Base-by-base conservation (phyloP, 352 stramenopile species). In the Phytopythium sindhum region DNA sequence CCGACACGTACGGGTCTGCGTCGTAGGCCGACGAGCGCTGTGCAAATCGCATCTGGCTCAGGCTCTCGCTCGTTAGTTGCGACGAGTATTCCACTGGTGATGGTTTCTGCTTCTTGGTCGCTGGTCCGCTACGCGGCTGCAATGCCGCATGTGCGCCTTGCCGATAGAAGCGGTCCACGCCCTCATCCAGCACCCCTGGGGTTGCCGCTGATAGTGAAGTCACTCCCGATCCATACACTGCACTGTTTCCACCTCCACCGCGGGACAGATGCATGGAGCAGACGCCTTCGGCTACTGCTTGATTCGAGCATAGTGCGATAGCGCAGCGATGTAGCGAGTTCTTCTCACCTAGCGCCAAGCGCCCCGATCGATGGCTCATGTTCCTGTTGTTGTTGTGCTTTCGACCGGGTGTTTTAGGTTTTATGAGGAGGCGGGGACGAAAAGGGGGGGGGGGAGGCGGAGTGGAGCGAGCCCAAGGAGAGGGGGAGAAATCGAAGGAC, bases 281-380 rank as follows among this genome's bases (percentile, higher is more conserved):
- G 23, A 94, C 82, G 39, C 83, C 81, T 57, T 92, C 76, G 12
- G 85, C 81, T 41, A 91, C 80, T 19, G 85, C 83, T 19, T 86
- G 80, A 65, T 92, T 86, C 11, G 85, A 86, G 75, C 85, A 94
- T 21, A 94, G 68, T 42, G 78, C 81, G 62, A 94, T 86, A 31
- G 78, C 82, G 67, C 85, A 94, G 33, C 85, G 83, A 61, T 93
- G 84, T 26, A 93, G 78, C 33, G 78, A 86, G 71, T 78, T 88
- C 48, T 75, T 71, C 57, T 79, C 70, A 1, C 42, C 42, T 8
- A 28, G 19, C 57, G 35, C 31, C 37, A 68, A 6, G 64, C 64
- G 55, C 78, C 59, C 5, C 60, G 51, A n/a, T 2, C 35, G 53
- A 19, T 47, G 53, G 23, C 53, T 59, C 53, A 59, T 59, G 19